These are phyloP conservation scores for Clitoria ternatea DNA, from an alignment of 306 rosid species.

Conservation along the genomic window DNA sequence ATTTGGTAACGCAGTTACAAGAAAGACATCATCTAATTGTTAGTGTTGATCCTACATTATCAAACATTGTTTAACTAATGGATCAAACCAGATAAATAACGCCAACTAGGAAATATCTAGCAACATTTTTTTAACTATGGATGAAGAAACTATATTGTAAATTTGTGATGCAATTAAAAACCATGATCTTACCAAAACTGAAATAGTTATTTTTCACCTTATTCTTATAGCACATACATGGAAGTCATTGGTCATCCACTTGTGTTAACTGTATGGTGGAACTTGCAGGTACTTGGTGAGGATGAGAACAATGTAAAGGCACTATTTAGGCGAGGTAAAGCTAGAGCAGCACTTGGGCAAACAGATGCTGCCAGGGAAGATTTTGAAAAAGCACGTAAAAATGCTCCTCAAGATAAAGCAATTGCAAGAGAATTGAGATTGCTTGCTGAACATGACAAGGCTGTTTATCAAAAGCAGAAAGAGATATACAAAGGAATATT, in stretches of 20 bases:
- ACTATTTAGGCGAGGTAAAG: slow-evolving; percentile 83
- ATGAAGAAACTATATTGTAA: not conserved
- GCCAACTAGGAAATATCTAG: too few species aligned
- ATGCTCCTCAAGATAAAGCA: slow-evolving; percentile 73
- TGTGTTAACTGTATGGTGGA: not conserved
- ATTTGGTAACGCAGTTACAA: too few species aligned
- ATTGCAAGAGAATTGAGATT: slow-evolving; percentile 67
- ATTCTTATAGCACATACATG: not conserved
- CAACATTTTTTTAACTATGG: not conserved
- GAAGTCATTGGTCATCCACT: not conserved
- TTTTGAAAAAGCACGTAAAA: slow-evolving; percentile 59
- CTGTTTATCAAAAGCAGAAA: slow-evolving; percentile 84
- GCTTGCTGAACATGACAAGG: slow-evolving; percentile 80
- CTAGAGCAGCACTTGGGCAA: slow-evolving; percentile 89
- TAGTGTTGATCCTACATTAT: too few species aligned
- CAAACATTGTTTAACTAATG: too few species aligned
- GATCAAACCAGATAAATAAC: not conserved
- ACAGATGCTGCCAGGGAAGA: slow-evolving; percentile 84
- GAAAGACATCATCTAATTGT: too few species aligned
- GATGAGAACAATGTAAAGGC: slow-evolving; percentile 87
- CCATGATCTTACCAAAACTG: not conserved
- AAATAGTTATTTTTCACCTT: not conserved
- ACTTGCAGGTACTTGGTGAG: slow-evolving; percentile 70
- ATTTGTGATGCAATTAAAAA: not conserved
- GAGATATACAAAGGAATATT: slow-evolving; percentile 91